These are phyloP conservation scores for Wickerhamomyces ciferrii DNA, from an alignment of 805 yeast species.

Conservation along the genomic window DNA sequence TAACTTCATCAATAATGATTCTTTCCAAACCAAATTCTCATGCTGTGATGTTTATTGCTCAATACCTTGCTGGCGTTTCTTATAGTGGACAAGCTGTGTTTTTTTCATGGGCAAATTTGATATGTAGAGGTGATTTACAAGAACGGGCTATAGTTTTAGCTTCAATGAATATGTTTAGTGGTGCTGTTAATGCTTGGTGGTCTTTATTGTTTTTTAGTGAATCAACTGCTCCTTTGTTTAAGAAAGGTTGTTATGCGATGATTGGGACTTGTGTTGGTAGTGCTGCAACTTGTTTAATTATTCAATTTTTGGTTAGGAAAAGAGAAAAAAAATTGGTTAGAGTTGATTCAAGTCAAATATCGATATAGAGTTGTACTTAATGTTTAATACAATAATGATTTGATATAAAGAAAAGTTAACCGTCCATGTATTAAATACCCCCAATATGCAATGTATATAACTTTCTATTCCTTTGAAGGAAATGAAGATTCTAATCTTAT, in stretches of 20 bases:
- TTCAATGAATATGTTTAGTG: conserved; percentile 60
- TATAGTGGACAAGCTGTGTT: conserved; percentile 58
- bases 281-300: conserved; percentile 32
- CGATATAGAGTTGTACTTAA: too few relatives aligned
- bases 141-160: conserved; percentile 62
- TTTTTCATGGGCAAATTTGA: conserved; percentile 61
- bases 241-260: conserved; percentile 53
- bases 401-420: too few relatives aligned
- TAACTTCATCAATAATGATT: conserved; percentile 43
- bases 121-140: conserved; percentile 53
- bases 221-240: conserved; percentile 43
- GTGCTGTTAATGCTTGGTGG: conserved; percentile 66
- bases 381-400: too few relatives aligned
- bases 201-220: conserved; percentile 48
- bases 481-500: conserved; percentile 33
- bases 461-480: conserved; percentile 7
- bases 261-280: conserved; percentile 43
- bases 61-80: conserved; percentile 47
- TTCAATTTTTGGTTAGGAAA: conserved; percentile 27
- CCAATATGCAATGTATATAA: too few relatives aligned
- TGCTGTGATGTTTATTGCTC: conserved; percentile 43
- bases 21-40: conserved; percentile 33
- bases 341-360: too few relatives aligned
- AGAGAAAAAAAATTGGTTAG: not conserved
- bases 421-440: too few relatives aligned